phyloP scores from a whole-genome alignment of 73 alveolate species.

The Paramecium primaurelia region DNA sequence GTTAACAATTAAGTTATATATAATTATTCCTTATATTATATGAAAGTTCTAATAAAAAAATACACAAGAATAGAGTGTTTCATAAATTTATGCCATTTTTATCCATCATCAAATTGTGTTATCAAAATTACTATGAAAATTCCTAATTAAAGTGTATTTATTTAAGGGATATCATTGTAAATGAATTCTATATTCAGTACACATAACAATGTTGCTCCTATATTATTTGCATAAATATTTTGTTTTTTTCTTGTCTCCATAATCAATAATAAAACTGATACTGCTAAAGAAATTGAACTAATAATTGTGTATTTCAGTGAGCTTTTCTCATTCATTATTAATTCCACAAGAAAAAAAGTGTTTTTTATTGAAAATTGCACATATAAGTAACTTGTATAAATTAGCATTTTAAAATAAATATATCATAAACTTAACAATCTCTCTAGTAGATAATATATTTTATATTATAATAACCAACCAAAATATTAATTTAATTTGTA shows the following conservation, averaged over 20 bases:
- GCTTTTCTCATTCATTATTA: neutral
- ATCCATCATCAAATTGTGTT: neutral
- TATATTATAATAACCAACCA: neutral
- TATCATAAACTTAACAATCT: neutral
- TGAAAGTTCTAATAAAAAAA: neutral
- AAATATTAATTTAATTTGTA: neutral
- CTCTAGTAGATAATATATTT: neutral
- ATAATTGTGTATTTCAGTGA: neutral
- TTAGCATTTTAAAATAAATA: neutral
- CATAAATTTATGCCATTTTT: neutral
- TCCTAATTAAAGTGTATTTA: neutral
- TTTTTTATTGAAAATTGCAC: neutral
- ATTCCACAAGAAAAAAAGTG: neutral
- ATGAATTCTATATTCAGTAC: neutral
- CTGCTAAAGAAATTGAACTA: neutral
- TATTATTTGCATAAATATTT: neutral
- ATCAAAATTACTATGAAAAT: neutral
- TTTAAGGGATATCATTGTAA: neutral
- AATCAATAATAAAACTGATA: neutral
- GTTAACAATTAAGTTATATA: neutral
- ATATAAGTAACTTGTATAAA: neutral
- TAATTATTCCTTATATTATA: neutral
- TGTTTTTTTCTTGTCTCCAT: neutral
- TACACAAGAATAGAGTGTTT: neutral
- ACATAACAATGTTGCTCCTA: neutral